These are phyloP conservation scores for Linum lewisii DNA, from an alignment of 345 rosid species.

Conservation along the genomic window DNA sequence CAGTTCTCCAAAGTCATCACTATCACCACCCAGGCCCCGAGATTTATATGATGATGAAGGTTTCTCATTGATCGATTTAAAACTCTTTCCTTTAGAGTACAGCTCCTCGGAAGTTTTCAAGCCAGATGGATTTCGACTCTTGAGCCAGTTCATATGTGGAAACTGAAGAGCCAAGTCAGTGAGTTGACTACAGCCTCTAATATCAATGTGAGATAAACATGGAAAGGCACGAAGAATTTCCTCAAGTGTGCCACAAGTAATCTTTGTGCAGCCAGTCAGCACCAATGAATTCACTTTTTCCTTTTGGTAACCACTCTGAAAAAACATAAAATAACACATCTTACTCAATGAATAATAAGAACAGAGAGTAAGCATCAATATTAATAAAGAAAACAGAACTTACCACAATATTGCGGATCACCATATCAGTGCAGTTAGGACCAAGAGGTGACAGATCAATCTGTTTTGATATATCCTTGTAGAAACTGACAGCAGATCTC, in stretches of 20 bases:
- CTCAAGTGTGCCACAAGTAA: slow-evolving; percentile 55
- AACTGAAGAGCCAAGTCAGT: slow-evolving; percentile 46
- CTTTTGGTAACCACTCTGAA: slow-evolving; percentile 74
- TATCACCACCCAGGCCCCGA: slow-evolving; percentile 36
- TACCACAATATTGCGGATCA: slow-evolving; percentile 61
- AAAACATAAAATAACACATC: slow-evolving; percentile 12
- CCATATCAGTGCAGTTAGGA: slow-evolving; percentile 61
- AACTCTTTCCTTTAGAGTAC: slow-evolving; percentile 48
- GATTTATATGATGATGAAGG: slow-evolving; percentile 28
- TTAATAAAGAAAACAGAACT: slow-evolving; percentile 14
- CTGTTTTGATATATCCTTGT: slow-evolving; percentile 61
- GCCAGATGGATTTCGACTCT: slow-evolving; percentile 28
- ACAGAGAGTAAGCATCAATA: not conserved
- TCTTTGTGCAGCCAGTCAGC: slow-evolving; percentile 68
- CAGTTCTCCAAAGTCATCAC: slow-evolving; percentile 84
- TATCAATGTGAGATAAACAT: slow-evolving; percentile 53
- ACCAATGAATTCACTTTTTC: slow-evolving; percentile 62
- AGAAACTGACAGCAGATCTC: slow-evolving; percentile 71
- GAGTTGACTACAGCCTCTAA: slow-evolving; percentile 85
- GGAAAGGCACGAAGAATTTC: slow-evolving; percentile 58
- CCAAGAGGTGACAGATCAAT: slow-evolving; percentile 75
- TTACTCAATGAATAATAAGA: too few species aligned
- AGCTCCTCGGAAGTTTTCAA: slow-evolving; percentile 32
- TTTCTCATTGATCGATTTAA: slow-evolving; percentile 53
- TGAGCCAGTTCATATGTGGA: slow-evolving; percentile 59